A percentile compares a stretch with the other conserved stretches of the same genome.
Evolutionary conservation across 768 basidiomycete species (phyloP).

Genomic region (Leccinum fibrillosum): DNA sequence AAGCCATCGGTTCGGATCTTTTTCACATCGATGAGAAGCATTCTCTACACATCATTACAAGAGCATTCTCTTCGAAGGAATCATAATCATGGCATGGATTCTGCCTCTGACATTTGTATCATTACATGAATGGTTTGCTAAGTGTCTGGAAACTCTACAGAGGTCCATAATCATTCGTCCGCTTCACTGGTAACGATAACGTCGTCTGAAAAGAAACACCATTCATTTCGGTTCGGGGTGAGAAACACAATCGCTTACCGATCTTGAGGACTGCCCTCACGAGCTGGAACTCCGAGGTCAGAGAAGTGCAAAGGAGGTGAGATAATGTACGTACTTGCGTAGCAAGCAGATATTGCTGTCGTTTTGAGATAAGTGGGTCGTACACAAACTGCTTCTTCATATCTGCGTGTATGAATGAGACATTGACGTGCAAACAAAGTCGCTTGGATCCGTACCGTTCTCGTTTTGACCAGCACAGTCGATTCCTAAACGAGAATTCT

Average conservation of each 20-base stretch:
- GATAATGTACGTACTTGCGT: constrained; percentile 64
- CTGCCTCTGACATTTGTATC: constrained; percentile 7
- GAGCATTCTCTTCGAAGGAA: not conserved
- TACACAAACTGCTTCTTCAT: constrained; percentile 98
- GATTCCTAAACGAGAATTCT: constrained; percentile 83
- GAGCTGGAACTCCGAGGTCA: constrained; percentile 43
- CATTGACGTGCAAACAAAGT: not conserved
- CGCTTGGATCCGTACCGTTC: constrained; percentile 57
- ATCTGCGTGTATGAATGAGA: constrained; percentile 46
- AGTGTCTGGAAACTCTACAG: constrained; percentile 21
- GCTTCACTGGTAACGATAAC: constrained; percentile 72
- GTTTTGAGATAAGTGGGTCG: constrained; percentile 94
- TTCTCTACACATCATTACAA: not conserved
- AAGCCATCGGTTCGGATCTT: not conserved
- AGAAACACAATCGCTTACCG: constrained; percentile 42
- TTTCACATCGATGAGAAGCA: not conserved
- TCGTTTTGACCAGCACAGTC: constrained; percentile 86
- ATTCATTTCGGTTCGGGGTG: constrained; percentile 1
- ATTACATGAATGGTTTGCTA: constrained; percentile 26
- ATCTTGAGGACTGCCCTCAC: constrained; percentile 88
- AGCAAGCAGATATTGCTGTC: constrained; percentile 96
- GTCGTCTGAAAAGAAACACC: constrained; percentile 51
- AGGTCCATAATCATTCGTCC: constrained; percentile 48
- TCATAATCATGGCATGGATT: not conserved
- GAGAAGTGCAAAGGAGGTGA: not conserved